These are phyloP conservation scores for Fusarium subglutinans DNA, from an alignment of 2,329 filamentous ascomycete genomes.

Conservation along the genomic window DNA sequence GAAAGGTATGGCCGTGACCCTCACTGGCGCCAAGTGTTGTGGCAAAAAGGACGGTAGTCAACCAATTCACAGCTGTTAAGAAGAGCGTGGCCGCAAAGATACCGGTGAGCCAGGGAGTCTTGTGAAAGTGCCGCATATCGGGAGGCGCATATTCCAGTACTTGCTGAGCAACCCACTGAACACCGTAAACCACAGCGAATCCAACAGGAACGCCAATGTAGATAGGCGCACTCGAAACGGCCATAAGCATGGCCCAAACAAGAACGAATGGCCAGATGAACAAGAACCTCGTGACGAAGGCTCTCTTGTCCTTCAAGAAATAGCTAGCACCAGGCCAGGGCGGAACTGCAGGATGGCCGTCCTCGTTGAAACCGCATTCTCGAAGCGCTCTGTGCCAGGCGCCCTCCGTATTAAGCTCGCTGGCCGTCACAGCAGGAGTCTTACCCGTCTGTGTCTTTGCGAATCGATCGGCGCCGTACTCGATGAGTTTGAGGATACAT, in stretches of 20 bases:
- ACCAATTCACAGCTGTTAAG: conserved; percentile 79
- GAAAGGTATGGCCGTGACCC: conserved; percentile 65
- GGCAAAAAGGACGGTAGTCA: conserved; percentile 66
- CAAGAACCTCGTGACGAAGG: conserved; percentile 84
- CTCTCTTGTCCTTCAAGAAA: conserved; percentile 79
- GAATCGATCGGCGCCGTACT: conserved; percentile 95
- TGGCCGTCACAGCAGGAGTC: conserved; percentile 84
- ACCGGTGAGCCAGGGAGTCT: conserved; percentile 93
- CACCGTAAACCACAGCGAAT: conserved; percentile 69
- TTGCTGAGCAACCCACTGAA: conserved; percentile 82
- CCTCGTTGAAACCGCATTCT: conserved; percentile 84
- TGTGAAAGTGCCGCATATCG: conserved; percentile 90
- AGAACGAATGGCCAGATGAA: conserved; percentile 89
- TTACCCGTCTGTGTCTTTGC: conserved; percentile 90
- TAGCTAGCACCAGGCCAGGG: conserved; percentile 78
- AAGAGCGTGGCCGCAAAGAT: conserved; percentile 92
- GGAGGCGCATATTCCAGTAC: conserved; percentile 83
- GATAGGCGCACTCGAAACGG: conserved; percentile 78
- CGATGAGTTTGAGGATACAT: conserved; percentile 92
- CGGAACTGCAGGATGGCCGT: conserved; percentile 75
- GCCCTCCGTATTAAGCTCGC: conserved; percentile 85
- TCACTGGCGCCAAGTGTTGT: conserved; percentile 32
- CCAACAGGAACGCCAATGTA: conserved; percentile 80
- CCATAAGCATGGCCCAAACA: conserved; percentile 74
- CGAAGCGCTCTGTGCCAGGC: conserved; percentile 85